Evolutionary conservation across 192 early-diverging fungal genomes (phyloP), one percentile per base, ranked within the genome.

Genomic region (Coemansia sp.): DNA sequence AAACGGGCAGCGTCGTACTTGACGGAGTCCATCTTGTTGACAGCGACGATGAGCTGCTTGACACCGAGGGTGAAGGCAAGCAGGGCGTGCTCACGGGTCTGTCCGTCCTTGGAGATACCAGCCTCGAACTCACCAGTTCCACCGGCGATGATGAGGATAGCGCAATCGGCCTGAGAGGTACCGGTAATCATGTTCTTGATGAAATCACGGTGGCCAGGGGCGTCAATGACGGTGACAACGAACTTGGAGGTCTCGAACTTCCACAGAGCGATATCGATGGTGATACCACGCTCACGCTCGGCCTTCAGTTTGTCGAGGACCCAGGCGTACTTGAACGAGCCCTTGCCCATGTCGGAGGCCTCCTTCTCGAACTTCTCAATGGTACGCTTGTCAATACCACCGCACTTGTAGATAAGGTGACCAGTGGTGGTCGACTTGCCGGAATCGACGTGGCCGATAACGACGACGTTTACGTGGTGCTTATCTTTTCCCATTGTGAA

Each of bases 391-490:
- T 95, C 93, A 86, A 98, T 97, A 95, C 95, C 96, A 90, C 96
- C 98, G 90, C 94, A 94, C 90, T 98, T 95, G 93, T 96, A 98
- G 90, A 99, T 95, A 88, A 99, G 90, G 89, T 97, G 97, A 87
- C 97, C 97, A 76, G 96, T 98, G 84, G 96, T 98, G 90, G 97
- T 99, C 84, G 96, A 99, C 91, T 99, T 99, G 88, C 97, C 96
- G 84, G 96, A 98, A 91, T 97, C 97, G 92, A 98, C 97, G 95
- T 98, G 96, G 80, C 97, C 95, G 87, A 95, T 95, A 87, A 98
- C 94, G 87, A 93, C 93, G 89, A 94, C 89, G 89, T 92, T 92
- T 85, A 94, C 87, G 90, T 96, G 95, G 85, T 76, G 82, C 89
- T 96, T 96, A 79, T 95, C 94, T 86, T 95, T 94, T 78, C 90